phyloP scores from a whole-genome alignment of 352 stramenopile genomes.

The Peronosclerospora sorghi region DNA sequence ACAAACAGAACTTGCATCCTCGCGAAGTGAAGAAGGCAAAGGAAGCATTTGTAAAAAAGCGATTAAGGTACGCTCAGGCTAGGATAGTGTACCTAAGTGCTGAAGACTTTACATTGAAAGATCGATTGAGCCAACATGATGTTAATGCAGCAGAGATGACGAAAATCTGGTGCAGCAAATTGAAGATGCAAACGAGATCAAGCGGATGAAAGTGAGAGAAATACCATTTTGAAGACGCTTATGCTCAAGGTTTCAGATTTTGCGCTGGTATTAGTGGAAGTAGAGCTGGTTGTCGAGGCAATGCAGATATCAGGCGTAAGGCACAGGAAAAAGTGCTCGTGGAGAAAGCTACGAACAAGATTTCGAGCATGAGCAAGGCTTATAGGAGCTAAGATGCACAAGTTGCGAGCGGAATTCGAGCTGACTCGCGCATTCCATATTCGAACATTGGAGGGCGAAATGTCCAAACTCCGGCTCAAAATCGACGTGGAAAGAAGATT shows the following conservation, averaged over 20 bases:
- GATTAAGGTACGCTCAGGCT: constrained; percentile 27
- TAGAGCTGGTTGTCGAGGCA: too few species aligned
- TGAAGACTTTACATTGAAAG: too few species aligned
- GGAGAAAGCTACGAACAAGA: constrained; percentile 67
- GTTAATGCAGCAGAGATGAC: constrained; percentile 50
- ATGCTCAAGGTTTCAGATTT: constrained; percentile 41
- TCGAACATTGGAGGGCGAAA: constrained; percentile 47
- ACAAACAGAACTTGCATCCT: constrained; percentile 63
- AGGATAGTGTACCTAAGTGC: too few species aligned
- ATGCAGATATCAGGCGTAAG: constrained; percentile 16
- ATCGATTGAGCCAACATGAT: constrained; percentile 58
- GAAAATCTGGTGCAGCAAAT: constrained; percentile 53
- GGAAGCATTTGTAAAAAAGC: constrained; percentile 46
- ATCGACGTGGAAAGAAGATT: constrained; percentile 53
- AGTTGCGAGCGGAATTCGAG: constrained; percentile 31
- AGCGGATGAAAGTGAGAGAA: constrained; percentile 46
- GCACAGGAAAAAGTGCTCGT: constrained; percentile 64
- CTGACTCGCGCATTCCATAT: constrained; percentile 40
- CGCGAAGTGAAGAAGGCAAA: constrained; percentile 47
- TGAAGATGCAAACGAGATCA: constrained; percentile 57
- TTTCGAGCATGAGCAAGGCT: constrained; percentile 48
- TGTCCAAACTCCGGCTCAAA: constrained; percentile 49
- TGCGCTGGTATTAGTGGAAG: constrained; percentile 47
- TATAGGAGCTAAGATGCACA: constrained; percentile 46
- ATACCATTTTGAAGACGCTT: constrained; percentile 38